A percentile compares a stretch with the other conserved stretches of the same genome.
phyloP scores from a whole-genome alignment of 179 eudicot genomes.

The Corrigiola litoralis region DNA sequence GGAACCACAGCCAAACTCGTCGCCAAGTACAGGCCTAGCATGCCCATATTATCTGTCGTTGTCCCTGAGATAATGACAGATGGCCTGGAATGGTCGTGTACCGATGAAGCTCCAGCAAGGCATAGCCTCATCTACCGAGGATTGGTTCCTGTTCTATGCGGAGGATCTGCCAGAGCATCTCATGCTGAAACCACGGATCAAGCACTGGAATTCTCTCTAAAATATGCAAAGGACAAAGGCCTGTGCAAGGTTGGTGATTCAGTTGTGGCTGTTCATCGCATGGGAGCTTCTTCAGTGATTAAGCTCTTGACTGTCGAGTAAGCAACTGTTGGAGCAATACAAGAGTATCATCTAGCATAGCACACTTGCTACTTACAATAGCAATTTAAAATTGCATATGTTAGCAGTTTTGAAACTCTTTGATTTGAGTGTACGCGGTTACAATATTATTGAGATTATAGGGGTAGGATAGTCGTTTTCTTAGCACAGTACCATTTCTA shows the following conservation, averaged over 20 bases:
- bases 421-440: no score
- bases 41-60: slow-evolving; percentile 35
- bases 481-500: no score
- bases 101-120: slow-evolving; percentile 44
- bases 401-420: no score
- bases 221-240: slow-evolving; percentile 31
- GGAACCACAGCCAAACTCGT: slow-evolving; percentile 41
- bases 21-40: slow-evolving; percentile 39
- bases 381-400: no score
- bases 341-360: no score
- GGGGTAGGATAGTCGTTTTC: no score
- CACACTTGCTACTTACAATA: no score
- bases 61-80: slow-evolving; percentile 34
- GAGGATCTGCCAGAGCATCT: slow-evolving; percentile 47
- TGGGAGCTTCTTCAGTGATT: slow-evolving; percentile 47
- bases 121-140: slow-evolving; percentile 41
- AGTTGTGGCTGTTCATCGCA: slow-evolving; percentile 44
- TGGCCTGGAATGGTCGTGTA: slow-evolving; percentile 42
- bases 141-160: slow-evolving; percentile 37
- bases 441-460: no score
- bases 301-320: slow-evolving; percentile 44
- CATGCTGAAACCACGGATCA: slow-evolving; percentile 36
- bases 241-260: slow-evolving; percentile 31
- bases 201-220: slow-evolving; percentile 30
- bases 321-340: no score